Conservation (phyloP, 768 basidiomycete species). For the Leucosporidium creatinivorum region DNA sequence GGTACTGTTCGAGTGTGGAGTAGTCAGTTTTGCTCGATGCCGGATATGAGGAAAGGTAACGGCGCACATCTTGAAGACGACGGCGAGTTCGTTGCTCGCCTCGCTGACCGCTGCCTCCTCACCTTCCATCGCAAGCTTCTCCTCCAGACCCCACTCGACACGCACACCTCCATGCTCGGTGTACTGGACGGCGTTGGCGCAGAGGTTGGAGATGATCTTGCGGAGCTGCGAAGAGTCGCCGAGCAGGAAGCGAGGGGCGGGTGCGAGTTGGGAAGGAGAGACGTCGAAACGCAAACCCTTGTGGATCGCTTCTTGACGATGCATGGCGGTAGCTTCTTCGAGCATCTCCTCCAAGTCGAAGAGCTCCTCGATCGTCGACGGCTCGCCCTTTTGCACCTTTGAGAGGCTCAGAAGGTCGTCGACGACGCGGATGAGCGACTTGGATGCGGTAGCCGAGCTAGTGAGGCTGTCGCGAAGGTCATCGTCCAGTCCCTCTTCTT, state of each 20-base stretch:
- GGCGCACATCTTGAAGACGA: too few relatives aligned
- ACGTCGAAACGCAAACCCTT: constrained; percentile 56
- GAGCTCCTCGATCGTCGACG: constrained; percentile 51
- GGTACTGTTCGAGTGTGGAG: constrained; percentile 18
- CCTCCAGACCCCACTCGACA: constrained; percentile 51
- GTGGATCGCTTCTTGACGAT: constrained; percentile 59
- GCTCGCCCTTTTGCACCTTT: too few relatives aligned
- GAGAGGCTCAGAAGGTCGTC: constrained; percentile 56
- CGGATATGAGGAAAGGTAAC: too few relatives aligned
- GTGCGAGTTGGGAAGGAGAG: constrained; percentile 43
- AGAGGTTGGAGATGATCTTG: constrained; percentile 69
- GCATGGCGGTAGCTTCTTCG: constrained; percentile 56
- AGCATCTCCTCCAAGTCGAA: constrained; percentile 60
- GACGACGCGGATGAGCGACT: constrained; percentile 71
- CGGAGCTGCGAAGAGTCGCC: constrained; percentile 67
- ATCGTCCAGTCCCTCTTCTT: constrained; percentile 63
- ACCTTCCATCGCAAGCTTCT: constrained; percentile 2
- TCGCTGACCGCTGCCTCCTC: too few relatives aligned
- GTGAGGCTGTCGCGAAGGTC: constrained; percentile 69
- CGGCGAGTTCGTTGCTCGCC: too few relatives aligned
- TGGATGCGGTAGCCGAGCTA: constrained; percentile 67
- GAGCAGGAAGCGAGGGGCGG: constrained; percentile 54
- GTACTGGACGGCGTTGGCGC: constrained; percentile 70
- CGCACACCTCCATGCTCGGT: constrained; percentile 57
- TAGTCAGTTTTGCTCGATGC: not conserved